phyloP scores from a whole-genome alignment of 257 asterid species.

The Solanum ahanhuiri region DNA sequence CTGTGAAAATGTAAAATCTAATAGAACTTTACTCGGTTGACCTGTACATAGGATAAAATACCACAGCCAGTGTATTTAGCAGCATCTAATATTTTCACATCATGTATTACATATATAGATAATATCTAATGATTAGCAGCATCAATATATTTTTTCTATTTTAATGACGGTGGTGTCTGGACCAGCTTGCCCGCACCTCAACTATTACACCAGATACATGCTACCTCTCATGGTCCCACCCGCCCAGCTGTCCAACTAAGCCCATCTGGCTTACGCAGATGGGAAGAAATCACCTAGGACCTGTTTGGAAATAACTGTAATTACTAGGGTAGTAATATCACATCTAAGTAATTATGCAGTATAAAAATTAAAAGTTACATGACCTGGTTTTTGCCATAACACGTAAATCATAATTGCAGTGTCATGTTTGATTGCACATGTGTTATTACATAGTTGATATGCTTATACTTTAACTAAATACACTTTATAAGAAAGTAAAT shows the following conservation, averaged over 20 bases:
- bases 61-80: background rate
- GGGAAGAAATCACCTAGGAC: background rate
- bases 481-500: background rate
- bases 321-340: background rate
- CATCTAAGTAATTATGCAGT: background rate
- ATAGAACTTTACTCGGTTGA: background rate
- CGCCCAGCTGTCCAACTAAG: background rate
- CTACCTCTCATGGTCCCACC: background rate
- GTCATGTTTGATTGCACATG: background rate
- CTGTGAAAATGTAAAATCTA: background rate
- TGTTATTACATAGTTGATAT: background rate
- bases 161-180: background rate
- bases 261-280: background rate
- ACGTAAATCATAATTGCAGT: background rate
- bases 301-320: background rate
- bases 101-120: background rate
- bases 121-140: background rate
- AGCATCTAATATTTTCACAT: background rate
- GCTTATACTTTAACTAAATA: background rate
- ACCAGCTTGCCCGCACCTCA: background rate
- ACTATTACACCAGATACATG: background rate
- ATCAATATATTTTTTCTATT: background rate
- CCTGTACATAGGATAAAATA: background rate
- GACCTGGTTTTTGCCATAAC: background rate
- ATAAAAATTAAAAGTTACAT: background rate